These are phyloP conservation scores for Nymphaea thermarum DNA, from an alignment of 164 flowering plant genomes.

Conservation along the genomic window DNA sequence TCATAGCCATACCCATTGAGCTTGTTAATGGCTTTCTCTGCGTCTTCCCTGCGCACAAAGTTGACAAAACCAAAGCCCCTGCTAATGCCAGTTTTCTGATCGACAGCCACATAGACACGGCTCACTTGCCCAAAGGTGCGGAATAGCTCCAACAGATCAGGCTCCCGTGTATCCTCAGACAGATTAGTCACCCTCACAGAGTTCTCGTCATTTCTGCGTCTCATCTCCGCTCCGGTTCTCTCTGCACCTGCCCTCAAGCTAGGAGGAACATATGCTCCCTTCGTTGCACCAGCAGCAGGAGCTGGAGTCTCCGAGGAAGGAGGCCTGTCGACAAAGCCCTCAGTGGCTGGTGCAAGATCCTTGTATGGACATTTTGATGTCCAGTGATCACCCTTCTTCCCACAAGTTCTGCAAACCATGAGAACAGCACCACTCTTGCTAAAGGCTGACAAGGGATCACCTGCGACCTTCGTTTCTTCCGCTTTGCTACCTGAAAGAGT, in stretches of 20 bases:
- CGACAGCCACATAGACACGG: constrained; percentile 33
- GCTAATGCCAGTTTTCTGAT: constrained; percentile 41
- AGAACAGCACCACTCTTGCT: constrained; percentile 67
- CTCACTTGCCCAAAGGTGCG: constrained; percentile 32
- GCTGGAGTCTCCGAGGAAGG: constrained; percentile 16
- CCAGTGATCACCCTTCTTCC: constrained; percentile 80
- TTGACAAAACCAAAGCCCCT: constrained; percentile 47
- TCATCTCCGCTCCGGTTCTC: constrained; percentile 28
- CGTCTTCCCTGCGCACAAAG: constrained; percentile 48
- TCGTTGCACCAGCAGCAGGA: constrained; percentile 20
- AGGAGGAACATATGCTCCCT: constrained; percentile 38
- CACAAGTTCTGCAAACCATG: constrained; percentile 75
- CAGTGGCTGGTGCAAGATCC: constrained; percentile 41
- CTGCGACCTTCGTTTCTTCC: constrained; percentile 35
- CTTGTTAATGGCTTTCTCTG: constrained; percentile 47
- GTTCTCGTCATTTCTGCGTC: constrained; percentile 38
- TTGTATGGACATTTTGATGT: constrained; percentile 68
- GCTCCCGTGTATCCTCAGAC: constrained; percentile 43
- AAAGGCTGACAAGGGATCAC: constrained; percentile 38
- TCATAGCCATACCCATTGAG: constrained; percentile 77
- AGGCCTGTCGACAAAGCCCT: constrained; percentile 38
- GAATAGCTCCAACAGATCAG: constrained; percentile 46
- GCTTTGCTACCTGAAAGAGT: constrained; percentile 44
- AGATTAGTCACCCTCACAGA: constrained; percentile 39
- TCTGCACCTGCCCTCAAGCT: constrained; percentile 30